Conservation (phyloP, 2,329 filamentous ascomycete genomes). For the Orbilia javanica region DNA sequence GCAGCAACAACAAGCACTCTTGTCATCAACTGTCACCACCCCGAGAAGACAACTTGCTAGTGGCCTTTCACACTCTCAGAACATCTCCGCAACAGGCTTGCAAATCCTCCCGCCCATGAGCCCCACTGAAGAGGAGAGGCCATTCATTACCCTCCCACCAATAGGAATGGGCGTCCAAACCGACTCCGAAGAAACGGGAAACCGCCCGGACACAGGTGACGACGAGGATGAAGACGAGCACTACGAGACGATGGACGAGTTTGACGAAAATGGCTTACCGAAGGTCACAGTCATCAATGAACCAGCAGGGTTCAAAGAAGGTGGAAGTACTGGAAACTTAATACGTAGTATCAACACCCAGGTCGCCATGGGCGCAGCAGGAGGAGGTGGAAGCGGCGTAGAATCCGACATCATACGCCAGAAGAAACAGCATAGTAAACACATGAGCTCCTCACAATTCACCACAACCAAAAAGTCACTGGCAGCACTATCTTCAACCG, state of each 20-base stretch:
- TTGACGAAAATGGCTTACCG: conserved; percentile 55
- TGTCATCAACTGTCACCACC: conserved; percentile 46
- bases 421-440: conserved; percentile 22
- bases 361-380: neutral
- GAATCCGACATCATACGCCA: conserved; percentile 4
- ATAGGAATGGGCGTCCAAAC: conserved; percentile 71
- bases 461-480: conserved; percentile 38
- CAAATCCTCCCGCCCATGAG: conserved; percentile 53
- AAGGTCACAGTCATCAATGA: conserved; percentile 49
- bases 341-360: conserved; percentile 9
- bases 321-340: neutral
- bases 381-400: neutral
- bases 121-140: conserved; percentile 50
- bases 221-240: conserved; percentile 66
- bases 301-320: conserved; percentile 15
- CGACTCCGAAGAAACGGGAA: conserved; percentile 78
- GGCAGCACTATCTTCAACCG: conserved; percentile 53
- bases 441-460: conserved; percentile 39
- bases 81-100: conserved; percentile 36
- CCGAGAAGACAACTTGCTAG: conserved; percentile 13
- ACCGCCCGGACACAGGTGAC: conserved; percentile 67
- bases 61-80: conserved; percentile 46
- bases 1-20: conserved; percentile 56
- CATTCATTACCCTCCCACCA: conserved; percentile 37
- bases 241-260: conserved; percentile 58